These are phyloP conservation scores for Globisporangium irregulare DNA, from an alignment of 352 stramenopile genomes.

Conservation along the genomic window DNA sequence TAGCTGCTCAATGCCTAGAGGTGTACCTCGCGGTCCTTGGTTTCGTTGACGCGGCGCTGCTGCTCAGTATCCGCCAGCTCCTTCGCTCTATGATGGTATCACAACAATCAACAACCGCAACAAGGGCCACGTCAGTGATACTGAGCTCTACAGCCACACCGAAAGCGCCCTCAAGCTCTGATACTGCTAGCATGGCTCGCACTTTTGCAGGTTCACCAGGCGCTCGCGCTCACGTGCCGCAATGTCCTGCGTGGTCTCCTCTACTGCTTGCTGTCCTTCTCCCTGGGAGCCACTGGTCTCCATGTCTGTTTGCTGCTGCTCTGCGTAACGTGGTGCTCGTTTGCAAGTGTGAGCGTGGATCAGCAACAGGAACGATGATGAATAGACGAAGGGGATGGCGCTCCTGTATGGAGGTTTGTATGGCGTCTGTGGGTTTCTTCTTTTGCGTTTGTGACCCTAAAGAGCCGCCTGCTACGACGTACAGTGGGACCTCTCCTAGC, in stretches of 20 bases:
- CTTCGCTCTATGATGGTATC: constrained; percentile 29
- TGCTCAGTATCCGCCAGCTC: constrained; percentile 56
- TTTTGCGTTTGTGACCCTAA: background rate
- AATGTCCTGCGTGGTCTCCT: constrained; percentile 41
- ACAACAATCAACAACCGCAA: background rate
- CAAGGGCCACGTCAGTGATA: background rate
- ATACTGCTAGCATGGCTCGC: background rate
- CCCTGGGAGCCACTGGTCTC: background rate
- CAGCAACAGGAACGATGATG: background rate
- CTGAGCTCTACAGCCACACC: no score
- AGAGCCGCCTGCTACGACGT: background rate
- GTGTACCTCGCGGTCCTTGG: constrained; percentile 38
- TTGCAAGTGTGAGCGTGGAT: background rate
- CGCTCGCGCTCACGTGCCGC: constrained; percentile 36
- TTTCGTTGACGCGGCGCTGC: constrained; percentile 48
- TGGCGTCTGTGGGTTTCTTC: background rate
- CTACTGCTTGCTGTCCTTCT: background rate
- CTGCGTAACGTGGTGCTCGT: background rate
- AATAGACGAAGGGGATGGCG: background rate
- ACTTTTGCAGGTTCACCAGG: constrained; percentile 50
- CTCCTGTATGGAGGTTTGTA: background rate
- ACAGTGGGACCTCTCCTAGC: background rate
- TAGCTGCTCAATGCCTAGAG: background rate
- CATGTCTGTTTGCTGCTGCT: background rate
- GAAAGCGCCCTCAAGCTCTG: background rate